Percentiles rank a stretch among this genome's conserved stretches.
Evolutionary conservation across 2,329 filamentous ascomycete species (phyloP).

Genomic region (Botrytis medusae): DNA sequence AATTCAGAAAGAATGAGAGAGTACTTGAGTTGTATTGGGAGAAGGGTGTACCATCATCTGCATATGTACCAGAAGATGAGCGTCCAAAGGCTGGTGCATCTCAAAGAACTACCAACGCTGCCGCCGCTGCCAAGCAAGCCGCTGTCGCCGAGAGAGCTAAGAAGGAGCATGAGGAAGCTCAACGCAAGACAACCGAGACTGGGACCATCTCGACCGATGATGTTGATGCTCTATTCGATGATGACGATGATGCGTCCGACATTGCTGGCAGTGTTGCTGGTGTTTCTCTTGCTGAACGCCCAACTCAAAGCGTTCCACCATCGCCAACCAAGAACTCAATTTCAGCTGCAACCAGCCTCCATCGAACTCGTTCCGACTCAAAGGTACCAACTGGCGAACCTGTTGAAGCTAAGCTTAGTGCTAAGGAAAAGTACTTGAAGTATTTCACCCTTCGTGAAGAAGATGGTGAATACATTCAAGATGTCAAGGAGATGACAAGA

Average conservation of each 20-base stretch:
- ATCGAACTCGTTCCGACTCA: slow-evolving; percentile 92
- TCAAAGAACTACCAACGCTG: slow-evolving; percentile 71
- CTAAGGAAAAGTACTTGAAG: slow-evolving; percentile 95
- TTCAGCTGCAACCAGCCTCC: slow-evolving; percentile 64
- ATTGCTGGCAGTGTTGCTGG: slow-evolving; percentile 89
- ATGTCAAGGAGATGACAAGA: slow-evolving; percentile 95
- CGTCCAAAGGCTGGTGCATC: slow-evolving; percentile 79
- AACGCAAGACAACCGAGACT: slow-evolving; percentile 91
- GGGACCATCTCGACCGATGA: slow-evolving; percentile 91
- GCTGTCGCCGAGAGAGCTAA: slow-evolving; percentile 78
- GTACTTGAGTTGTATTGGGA: slow-evolving; percentile 98
- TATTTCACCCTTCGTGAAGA: slow-evolving; percentile 89
- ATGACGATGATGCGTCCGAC: slow-evolving; percentile 79
- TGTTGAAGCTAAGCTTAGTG: slow-evolving; percentile 75
- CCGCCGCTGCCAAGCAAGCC: slow-evolving; percentile 74
- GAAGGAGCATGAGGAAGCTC: slow-evolving; percentile 86
- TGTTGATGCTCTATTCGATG: slow-evolving; percentile 92
- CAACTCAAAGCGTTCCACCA: slow-evolving; percentile 92
- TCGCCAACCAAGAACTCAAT: slow-evolving; percentile 79
- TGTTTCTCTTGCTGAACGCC: slow-evolving; percentile 83
- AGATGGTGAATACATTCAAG: slow-evolving; percentile 94
- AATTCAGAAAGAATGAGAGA: slow-evolving; percentile 94
- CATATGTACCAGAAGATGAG: slow-evolving; percentile 95
- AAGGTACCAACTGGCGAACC: slow-evolving; percentile 75
- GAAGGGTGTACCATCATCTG: slow-evolving; percentile 95